phyloP scores from a whole-genome alignment of 2,329 filamentous ascomycete species.

The Aspergillus clavatus region DNA sequence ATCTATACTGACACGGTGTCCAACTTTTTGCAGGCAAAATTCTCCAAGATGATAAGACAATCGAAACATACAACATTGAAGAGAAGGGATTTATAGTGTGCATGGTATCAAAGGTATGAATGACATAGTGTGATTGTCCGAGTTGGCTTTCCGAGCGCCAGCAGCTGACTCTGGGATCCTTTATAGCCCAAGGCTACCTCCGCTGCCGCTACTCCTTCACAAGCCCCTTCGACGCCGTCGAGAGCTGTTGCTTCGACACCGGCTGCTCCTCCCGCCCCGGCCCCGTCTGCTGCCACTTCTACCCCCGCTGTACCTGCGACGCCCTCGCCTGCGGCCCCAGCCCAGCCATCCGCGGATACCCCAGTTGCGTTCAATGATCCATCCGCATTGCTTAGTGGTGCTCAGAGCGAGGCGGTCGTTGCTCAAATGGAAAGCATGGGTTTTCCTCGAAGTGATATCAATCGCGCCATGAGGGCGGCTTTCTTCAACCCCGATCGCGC shows the following conservation, averaged over 20 bases:
- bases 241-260: conserved; percentile 39
- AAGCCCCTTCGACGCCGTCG: conserved; percentile 37
- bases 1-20: conserved; percentile 13
- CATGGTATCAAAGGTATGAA: conserved; percentile 87
- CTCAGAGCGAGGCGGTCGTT: conserved; percentile 75
- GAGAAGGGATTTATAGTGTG: conserved; percentile 99
- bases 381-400: conserved; percentile 79
- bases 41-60: conserved; percentile 92
- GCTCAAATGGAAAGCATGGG: conserved; percentile 97
- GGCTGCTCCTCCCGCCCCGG: conserved; percentile 47
- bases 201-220: conserved; percentile 28
- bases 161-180: conserved; percentile 19
- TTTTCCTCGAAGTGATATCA: conserved; percentile 81
- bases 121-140: neutral
- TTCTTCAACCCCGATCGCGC: conserved; percentile 97
- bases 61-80: conserved; percentile 96
- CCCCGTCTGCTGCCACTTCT: conserved; percentile 46
- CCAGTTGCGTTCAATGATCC: conserved; percentile 58
- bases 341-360: conserved; percentile 31
- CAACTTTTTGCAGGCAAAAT: conserved; percentile 71
- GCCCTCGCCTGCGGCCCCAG: conserved; percentile 44
- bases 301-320: conserved; percentile 45
- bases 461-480: conserved; percentile 89
- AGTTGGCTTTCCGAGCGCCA: neutral
- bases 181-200: conserved; percentile 65